Evolutionary conservation across 768 basidiomycete species (phyloP).

Genomic region (Roridomyces roridus): DNA sequence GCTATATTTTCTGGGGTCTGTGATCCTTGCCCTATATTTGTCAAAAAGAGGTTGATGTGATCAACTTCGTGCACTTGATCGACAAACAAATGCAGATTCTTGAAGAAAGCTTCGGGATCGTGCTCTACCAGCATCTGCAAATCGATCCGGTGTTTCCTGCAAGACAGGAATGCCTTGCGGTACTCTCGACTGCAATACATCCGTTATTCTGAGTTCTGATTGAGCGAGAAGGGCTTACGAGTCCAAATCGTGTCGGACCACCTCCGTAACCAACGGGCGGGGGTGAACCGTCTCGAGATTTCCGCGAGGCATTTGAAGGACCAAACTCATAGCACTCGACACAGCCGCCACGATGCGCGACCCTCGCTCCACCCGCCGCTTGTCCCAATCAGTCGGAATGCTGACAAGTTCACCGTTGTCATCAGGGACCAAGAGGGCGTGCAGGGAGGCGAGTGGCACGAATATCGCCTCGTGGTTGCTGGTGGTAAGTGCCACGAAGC

Average conservation of each 20-base stretch:
- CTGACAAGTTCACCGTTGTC: conserved; percentile 36
- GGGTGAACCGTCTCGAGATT: conserved; percentile 97
- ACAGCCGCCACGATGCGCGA: conserved; percentile 88
- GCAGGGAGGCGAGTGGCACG: conserved; percentile 54
- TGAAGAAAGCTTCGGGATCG: conserved; percentile 69
- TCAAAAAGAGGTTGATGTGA: conserved; percentile 90
- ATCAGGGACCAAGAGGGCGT: conserved; percentile 25
- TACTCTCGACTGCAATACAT: conserved; percentile 64
- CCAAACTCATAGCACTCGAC: conserved; percentile 85
- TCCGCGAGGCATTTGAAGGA: conserved; percentile 97
- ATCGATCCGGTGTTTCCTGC: conserved; percentile 93
- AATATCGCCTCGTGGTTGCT: conserved; percentile 83
- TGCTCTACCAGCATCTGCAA: conserved; percentile 89
- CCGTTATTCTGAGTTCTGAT: not conserved
- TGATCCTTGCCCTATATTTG: conserved; percentile 74
- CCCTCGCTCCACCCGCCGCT: conserved; percentile 87
- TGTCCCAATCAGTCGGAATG: conserved; percentile 56
- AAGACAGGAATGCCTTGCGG: conserved; percentile 87
- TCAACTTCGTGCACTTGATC: conserved; percentile 91
- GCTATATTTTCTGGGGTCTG: conserved; percentile 65
- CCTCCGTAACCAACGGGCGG: conserved; percentile 86
- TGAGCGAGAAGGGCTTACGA: conserved; percentile 51
- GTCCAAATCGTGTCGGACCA: conserved; percentile 78
- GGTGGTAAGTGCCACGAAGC: conserved; percentile 86
- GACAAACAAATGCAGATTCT: conserved; percentile 68